Evolutionary conservation across 495 filamentous ascomycete genomes (phyloP).

Genomic region (Neurospora tetrasperma): DNA sequence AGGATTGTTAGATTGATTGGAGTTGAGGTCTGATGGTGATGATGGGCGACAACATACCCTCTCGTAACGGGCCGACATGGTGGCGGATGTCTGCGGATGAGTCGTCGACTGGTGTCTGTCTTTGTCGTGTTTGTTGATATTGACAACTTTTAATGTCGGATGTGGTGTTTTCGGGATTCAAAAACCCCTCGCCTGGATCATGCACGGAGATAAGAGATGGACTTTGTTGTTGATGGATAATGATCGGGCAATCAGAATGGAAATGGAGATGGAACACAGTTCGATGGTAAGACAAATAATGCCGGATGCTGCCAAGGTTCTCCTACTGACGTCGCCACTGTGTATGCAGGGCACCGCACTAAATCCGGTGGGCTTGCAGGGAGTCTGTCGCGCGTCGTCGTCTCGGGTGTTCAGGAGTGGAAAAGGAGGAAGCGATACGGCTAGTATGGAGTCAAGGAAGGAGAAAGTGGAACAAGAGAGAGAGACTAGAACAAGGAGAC

Average conservation of each 20-base stretch:
- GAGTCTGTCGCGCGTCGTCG: background rate
- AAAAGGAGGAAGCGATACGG: background rate
- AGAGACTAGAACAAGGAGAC: background rate
- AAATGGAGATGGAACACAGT: background rate
- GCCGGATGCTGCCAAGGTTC: background rate
- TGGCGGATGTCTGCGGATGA: slow-evolving; percentile 20
- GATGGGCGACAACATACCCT: slow-evolving; percentile 47
- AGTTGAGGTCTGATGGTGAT: too few relatives aligned
- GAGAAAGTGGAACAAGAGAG: slow-evolving; percentile 1
- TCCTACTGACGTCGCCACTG: background rate
- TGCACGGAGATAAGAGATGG: slow-evolving; percentile 1
- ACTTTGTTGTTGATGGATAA: slow-evolving; percentile 4
- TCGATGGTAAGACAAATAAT: background rate
- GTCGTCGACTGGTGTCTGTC: background rate
- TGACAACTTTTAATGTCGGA: background rate
- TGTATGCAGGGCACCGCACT: background rate
- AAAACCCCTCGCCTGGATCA: background rate
- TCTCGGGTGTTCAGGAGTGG: background rate
- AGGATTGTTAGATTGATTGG: background rate
- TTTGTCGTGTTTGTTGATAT: background rate
- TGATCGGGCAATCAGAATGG: background rate
- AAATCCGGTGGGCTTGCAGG: background rate
- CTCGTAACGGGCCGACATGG: slow-evolving; percentile 79
- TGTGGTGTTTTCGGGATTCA: background rate
- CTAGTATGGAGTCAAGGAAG: background rate